phyloP scores from a whole-genome alignment of 1,284 basidiomycete species.

The Tremellales sp. region DNA sequence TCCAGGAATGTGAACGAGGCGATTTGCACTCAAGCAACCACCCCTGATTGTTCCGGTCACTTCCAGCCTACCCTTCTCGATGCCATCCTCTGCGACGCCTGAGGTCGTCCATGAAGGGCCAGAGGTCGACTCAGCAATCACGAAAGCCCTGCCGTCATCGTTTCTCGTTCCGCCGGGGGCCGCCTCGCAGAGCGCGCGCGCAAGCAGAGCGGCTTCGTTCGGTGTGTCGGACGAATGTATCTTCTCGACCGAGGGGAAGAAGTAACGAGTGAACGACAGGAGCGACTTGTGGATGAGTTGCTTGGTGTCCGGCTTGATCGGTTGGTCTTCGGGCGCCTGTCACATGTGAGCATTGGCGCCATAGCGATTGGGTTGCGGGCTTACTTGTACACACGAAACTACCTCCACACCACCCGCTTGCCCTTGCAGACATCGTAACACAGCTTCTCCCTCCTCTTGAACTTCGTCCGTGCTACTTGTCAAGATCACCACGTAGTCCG shows the following conservation, averaged over 20 bases:
- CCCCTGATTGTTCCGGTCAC: constrained; percentile 85
- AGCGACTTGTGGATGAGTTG: constrained; percentile 72
- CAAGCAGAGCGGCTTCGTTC: constrained; percentile 65
- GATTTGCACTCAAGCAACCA: constrained; percentile 69
- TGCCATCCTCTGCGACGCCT: constrained; percentile 19
- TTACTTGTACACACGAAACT: constrained; percentile 57
- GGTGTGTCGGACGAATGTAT: constrained; percentile 51
- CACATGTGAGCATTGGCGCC: no score
- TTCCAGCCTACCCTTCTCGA: constrained; percentile 55
- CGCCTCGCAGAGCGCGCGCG: constrained; percentile 74
- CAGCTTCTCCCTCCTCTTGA: constrained; percentile 77
- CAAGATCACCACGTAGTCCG: constrained; percentile 85
- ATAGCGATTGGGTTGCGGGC: constrained; percentile 3
- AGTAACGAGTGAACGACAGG: constrained; percentile 89
- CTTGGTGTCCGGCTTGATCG: constrained; percentile 56
- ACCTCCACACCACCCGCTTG: constrained; percentile 60
- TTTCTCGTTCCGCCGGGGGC: constrained; percentile 57
- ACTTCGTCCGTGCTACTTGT: constrained; percentile 81
- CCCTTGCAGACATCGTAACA: constrained; percentile 80
- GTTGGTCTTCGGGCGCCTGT: constrained; percentile 38
- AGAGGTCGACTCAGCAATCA: constrained; percentile 64
- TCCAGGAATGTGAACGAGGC: constrained; percentile 83
- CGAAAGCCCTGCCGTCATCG: constrained; percentile 73
- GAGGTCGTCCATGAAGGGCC: constrained; percentile 56
- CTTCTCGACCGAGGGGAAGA: constrained; percentile 75